A percentile compares a stretch with the other conserved stretches of the same genome.
These are phyloP conservation scores for Cutaneotrichosporon dermatis DNA, from an alignment of 1,284 basidiomycete genomes.

Conservation along the genomic window DNA sequence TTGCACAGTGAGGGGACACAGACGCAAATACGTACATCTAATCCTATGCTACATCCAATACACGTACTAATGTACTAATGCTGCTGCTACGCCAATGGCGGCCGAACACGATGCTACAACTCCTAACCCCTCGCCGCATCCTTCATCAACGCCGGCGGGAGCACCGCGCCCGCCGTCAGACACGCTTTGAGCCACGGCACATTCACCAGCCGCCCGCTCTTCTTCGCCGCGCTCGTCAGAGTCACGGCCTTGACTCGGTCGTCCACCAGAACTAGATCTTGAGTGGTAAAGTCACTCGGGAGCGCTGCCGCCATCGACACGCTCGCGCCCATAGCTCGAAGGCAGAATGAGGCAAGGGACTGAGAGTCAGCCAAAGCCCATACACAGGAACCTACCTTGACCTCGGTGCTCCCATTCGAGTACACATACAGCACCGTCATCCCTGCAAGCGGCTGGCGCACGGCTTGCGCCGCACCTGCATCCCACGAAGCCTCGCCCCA, in stretches of 20 bases:
- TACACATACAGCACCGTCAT: slow-evolving; percentile 32
- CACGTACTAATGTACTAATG: too few relatives aligned
- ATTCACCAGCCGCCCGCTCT: slow-evolving; percentile 27
- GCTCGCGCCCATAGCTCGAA: slow-evolving; percentile 67
- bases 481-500: slow-evolving; percentile 59
- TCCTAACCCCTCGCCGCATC: not conserved
- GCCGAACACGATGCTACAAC: not conserved
- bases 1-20: too few relatives aligned
- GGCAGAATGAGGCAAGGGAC: slow-evolving; percentile 61
- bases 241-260: slow-evolving; percentile 48
- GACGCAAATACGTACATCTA: too few relatives aligned
- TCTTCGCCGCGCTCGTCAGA: slow-evolving; percentile 44
- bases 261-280: slow-evolving; percentile 65
- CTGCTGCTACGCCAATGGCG: too few relatives aligned
- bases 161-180: slow-evolving; percentile 41
- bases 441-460: slow-evolving; percentile 38
- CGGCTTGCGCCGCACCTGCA: slow-evolving; percentile 50
- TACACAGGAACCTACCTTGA: slow-evolving; percentile 23
- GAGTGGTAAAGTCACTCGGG: slow-evolving; percentile 42
- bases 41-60: too few relatives aligned
- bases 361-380: slow-evolving; percentile 13
- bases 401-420: slow-evolving; percentile 17
- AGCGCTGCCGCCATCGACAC: slow-evolving; percentile 51
- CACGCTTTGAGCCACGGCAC: slow-evolving; percentile 75
- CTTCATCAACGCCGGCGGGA: not conserved